A percentile compares a stretch with the other conserved stretches of the same genome.
Conservation (phyloP, 768 basidiomycete genomes). For the Russula ochroleuca region DNA sequence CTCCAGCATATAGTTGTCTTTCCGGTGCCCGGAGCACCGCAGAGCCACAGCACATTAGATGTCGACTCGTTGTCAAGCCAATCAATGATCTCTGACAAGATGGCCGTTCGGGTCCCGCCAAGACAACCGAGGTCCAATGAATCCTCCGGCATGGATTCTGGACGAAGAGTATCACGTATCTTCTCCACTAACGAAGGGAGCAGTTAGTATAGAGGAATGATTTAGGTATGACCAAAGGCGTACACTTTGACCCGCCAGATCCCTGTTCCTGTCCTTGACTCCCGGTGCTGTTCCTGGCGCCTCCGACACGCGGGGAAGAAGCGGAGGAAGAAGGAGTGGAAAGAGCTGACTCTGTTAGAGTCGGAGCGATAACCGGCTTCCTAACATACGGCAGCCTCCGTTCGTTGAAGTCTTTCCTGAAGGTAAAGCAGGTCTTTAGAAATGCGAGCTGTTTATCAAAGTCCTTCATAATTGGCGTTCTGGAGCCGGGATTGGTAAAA, state of each 20-base stretch:
- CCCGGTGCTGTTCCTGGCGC: background rate
- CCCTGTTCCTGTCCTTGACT: background rate
- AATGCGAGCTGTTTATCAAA: background rate
- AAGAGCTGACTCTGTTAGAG: background rate
- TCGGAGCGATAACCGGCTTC: background rate
- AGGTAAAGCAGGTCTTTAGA: background rate
- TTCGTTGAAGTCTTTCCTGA: background rate
- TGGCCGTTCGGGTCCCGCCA: background rate
- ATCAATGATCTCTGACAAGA: conserved; percentile 1
- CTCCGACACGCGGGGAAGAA: background rate
- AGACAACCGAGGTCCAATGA: conserved; percentile 4
- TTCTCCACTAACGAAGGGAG: background rate
- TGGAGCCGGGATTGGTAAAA: background rate
- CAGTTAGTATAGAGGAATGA: background rate
- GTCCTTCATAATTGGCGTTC: background rate
- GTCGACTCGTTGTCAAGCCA: conserved; percentile 11
- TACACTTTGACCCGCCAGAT: background rate
- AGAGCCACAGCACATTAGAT: conserved; percentile 23
- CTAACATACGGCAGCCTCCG: background rate
- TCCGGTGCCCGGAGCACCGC: conserved; percentile 23
- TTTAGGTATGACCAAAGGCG: background rate
- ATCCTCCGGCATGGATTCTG: background rate
- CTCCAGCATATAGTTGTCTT: conserved; percentile 22
- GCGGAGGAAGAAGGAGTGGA: too few species aligned
- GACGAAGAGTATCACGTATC: background rate